phyloP scores from a whole-genome alignment of 805 yeast species.

The Metschnikowia amazonensis region DNA sequence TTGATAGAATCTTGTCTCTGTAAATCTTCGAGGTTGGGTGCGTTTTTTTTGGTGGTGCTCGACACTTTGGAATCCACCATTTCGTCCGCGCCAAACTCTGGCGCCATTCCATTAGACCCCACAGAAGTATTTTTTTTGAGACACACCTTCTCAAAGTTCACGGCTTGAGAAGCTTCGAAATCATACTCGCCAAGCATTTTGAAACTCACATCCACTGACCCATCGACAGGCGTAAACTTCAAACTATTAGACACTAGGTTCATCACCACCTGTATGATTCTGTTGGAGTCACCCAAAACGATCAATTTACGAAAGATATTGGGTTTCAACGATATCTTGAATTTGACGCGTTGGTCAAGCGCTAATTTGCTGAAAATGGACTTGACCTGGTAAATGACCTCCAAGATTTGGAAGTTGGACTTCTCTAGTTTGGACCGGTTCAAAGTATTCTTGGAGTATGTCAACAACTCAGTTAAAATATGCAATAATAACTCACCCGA shows the following conservation, averaged over 20 bases:
- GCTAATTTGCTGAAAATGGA: slow-evolving; percentile 84
- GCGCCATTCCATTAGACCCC: background rate
- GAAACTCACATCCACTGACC: slow-evolving; percentile 64
- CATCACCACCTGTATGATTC: slow-evolving; percentile 90
- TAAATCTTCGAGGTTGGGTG: background rate
- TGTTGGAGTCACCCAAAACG: slow-evolving; percentile 80
- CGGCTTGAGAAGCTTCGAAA: slow-evolving; percentile 12
- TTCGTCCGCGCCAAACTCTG: background rate
- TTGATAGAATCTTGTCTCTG: background rate
- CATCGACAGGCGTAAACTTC: slow-evolving; percentile 90
- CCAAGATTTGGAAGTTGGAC: slow-evolving; percentile 72
- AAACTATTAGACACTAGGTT: slow-evolving; percentile 86
- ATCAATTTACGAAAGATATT: slow-evolving; percentile 57
- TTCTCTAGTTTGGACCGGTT: slow-evolving; percentile 81
- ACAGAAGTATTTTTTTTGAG: slow-evolving; percentile 5
- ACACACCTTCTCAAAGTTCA: slow-evolving; percentile 14
- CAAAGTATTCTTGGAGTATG: slow-evolving; percentile 88
- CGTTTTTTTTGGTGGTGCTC: background rate
- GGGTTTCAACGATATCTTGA: slow-evolving; percentile 63
- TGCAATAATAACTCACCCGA: slow-evolving; percentile 89
- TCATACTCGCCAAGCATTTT: slow-evolving; percentile 72
- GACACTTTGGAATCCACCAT: background rate
- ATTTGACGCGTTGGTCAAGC: slow-evolving; percentile 66
- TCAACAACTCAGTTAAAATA: slow-evolving; percentile 82
- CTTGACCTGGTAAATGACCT: slow-evolving; percentile 78